A percentile compares a stretch with the other conserved stretches of the same genome.
Evolutionary conservation across 495 filamentous ascomycete genomes (phyloP).

Genomic region (Aspergillus avenaceus): DNA sequence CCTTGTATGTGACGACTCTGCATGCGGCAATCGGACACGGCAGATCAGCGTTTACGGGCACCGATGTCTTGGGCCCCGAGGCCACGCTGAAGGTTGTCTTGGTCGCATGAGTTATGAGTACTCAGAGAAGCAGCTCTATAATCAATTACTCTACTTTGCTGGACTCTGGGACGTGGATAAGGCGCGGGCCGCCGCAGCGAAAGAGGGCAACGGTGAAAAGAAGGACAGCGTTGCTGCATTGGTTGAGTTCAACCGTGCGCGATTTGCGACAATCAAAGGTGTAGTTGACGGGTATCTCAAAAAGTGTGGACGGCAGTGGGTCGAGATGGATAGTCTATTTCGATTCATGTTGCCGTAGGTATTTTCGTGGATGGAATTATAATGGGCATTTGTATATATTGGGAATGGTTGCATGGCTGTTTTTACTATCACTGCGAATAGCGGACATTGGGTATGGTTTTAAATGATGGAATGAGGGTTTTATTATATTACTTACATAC

Average conservation of each 20-base stretch:
- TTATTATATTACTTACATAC: neutral
- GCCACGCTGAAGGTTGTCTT: constrained; percentile 74
- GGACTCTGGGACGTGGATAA: constrained; percentile 87
- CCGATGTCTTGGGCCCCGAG: constrained; percentile 81
- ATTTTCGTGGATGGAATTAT: neutral
- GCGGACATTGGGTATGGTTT: constrained; percentile 3
- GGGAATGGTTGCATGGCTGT: neutral
- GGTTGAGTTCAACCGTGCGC: constrained; percentile 70
- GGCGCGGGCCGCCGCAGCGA: constrained; percentile 52
- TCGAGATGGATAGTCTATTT: constrained; percentile 93
- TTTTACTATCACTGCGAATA: constrained; percentile 4
- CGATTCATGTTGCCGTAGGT: constrained; percentile 53
- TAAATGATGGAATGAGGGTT: constrained; percentile 1
- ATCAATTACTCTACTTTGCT: constrained; percentile 86
- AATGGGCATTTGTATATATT: constrained; percentile 13
- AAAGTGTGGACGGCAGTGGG: constrained; percentile 93
- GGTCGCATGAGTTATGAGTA: constrained; percentile 88
- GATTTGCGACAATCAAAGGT: constrained; percentile 70
- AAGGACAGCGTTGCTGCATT: constrained; percentile 65
- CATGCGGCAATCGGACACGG: constrained; percentile 81
- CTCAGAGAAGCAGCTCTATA: constrained; percentile 85
- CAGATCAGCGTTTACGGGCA: constrained; percentile 90
- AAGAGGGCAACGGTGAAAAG: constrained; percentile 35
- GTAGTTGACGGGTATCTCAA: constrained; percentile 86
- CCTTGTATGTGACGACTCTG: constrained; percentile 83